Evolutionary conservation across 805 yeast species (phyloP).

Genomic region (Lipomyces mesembrius): DNA sequence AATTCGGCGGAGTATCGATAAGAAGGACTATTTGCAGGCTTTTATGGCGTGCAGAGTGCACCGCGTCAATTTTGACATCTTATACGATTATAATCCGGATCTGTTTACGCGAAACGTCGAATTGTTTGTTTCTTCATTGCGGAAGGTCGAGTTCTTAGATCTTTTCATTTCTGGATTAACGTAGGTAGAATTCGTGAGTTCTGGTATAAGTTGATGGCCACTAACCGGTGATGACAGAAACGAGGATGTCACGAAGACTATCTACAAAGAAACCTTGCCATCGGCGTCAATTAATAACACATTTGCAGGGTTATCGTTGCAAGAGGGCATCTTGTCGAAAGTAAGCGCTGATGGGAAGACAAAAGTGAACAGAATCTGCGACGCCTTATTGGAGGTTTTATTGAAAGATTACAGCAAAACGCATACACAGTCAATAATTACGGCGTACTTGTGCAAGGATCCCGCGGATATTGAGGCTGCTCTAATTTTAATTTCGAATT

Average conservation of each 20-base stretch:
- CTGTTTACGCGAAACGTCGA: constrained; percentile 67
- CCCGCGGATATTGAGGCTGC: constrained; percentile 88
- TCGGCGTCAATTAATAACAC: constrained; percentile 32
- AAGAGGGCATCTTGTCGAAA: neutral
- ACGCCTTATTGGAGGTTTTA: constrained; percentile 64
- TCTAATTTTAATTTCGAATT: constrained; percentile 55
- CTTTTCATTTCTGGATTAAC: constrained; percentile 78
- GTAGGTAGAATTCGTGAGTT: constrained; percentile 12
- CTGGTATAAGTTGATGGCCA: neutral
- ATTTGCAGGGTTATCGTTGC: constrained; percentile 32
- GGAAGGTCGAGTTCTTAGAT: constrained; percentile 76
- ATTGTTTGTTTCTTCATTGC: constrained; percentile 69
- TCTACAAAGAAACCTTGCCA: constrained; percentile 72
- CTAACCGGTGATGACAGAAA: constrained; percentile 51
- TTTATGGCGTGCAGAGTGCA: constrained; percentile 85
- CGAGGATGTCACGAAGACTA: constrained; percentile 81
- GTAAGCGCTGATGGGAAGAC: neutral
- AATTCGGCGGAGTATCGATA: constrained; percentile 70
- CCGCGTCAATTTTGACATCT: constrained; percentile 85
- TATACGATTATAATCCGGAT: constrained; percentile 84
- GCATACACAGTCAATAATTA: constrained; percentile 76
- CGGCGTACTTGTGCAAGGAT: constrained; percentile 88
- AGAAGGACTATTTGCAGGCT: constrained; percentile 67
- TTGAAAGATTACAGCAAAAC: constrained; percentile 54
- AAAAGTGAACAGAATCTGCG: constrained; percentile 76